Percentiles rank a stretch among this genome's conserved stretches.
phyloP scores from a whole-genome alignment of 352 stramenopile species.

The Plasmopara halstedii region DNA sequence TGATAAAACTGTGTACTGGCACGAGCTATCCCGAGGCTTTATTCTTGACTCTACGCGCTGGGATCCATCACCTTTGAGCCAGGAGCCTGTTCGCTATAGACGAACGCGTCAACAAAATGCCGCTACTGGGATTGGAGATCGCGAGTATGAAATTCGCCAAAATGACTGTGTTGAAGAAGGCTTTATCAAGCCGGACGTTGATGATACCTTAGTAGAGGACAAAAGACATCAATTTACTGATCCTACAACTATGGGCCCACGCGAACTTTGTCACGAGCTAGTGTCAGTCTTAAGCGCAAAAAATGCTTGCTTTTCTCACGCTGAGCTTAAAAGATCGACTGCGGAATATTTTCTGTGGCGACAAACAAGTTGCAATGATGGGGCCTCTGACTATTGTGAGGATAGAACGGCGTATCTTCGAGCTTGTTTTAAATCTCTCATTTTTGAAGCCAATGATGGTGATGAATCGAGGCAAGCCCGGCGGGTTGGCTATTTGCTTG shows the following conservation, averaged over 20 bases:
- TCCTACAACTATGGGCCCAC: conserved; percentile 15
- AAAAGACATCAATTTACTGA: conserved; percentile 30
- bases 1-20: conserved; percentile 14
- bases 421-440: conserved; percentile 12
- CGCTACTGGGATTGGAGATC: conserved; percentile 13
- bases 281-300: conserved; percentile 16
- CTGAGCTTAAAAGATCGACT: conserved; percentile 35
- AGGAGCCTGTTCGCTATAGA: conserved; percentile 43
- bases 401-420: conserved; percentile 12
- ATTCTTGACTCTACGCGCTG: conserved; percentile 49
- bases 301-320: conserved; percentile 22
- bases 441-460: conserved; percentile 4
- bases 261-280: conserved; percentile 25
- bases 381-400: not conserved
- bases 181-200: conserved; percentile 42
- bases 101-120: conserved; percentile 25
- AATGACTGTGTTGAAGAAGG: conserved; percentile 29
- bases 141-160: conserved; percentile 43
- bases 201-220: conserved; percentile 15
- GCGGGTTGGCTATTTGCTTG: conserved; percentile 48
- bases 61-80: conserved; percentile 43
- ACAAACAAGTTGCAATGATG: not conserved
- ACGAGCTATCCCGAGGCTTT: conserved; percentile 55
- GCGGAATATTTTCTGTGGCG: conserved; percentile 21
- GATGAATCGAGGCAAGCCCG: conserved; percentile 30